Evolutionary conservation across 768 basidiomycete species (phyloP).

Genomic region (Cubamyces sp.): DNA sequence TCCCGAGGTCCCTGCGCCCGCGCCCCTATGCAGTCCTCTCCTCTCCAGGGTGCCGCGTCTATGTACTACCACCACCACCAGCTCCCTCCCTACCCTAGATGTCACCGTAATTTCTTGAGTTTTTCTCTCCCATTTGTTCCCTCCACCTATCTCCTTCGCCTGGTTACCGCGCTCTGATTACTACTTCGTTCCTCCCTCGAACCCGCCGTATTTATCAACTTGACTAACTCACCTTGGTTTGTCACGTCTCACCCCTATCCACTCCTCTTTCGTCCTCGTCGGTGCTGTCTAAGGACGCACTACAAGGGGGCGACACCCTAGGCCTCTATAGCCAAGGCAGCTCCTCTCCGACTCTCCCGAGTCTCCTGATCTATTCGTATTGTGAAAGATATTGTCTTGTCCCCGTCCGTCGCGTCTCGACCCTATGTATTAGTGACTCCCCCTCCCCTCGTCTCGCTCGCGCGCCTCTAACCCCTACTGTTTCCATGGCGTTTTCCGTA

Average conservation of each 20-base stretch:
- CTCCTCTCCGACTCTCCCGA: neutral
- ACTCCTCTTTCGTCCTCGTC: neutral
- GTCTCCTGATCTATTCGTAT: conserved; percentile 13
- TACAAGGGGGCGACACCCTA: neutral
- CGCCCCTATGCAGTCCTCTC: conserved; percentile 19
- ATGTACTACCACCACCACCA: conserved; percentile 15
- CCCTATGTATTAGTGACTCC: conserved; percentile 14
- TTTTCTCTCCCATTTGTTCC: neutral
- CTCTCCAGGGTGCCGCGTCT: conserved; percentile 1
- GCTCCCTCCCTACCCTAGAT: conserved; percentile 15
- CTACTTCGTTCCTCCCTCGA: neutral
- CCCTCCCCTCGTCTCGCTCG: conserved; percentile 1
- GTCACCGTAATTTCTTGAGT: conserved; percentile 19
- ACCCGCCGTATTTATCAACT: conserved; percentile 20
- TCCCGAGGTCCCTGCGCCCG: conserved; percentile 5
- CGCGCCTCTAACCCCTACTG: conserved; percentile 2
- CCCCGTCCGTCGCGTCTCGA: conserved; percentile 1
- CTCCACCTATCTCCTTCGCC: neutral
- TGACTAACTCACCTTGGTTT: conserved; percentile 20
- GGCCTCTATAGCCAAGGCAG: neutral
- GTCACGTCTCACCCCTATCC: conserved; percentile 4
- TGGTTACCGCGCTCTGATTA: neutral
- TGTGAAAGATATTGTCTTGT: conserved; percentile 14
- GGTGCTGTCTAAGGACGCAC: neutral
- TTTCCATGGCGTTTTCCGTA: conserved; percentile 17